Evolutionary conservation across 2,329 filamentous ascomycete genomes (phyloP).

Genomic region (Aspergillus sp.): DNA sequence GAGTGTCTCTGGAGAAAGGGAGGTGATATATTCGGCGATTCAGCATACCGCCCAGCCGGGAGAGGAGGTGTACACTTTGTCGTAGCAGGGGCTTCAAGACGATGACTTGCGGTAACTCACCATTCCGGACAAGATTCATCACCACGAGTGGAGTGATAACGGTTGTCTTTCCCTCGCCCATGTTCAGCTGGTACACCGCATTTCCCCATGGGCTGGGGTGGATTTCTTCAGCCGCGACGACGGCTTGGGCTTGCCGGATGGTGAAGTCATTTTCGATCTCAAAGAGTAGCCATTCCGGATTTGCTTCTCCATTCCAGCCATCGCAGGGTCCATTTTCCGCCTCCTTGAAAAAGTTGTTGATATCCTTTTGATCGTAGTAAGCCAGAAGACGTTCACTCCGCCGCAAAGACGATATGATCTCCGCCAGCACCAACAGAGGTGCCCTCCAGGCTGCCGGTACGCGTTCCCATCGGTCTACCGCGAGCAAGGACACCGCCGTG

Average conservation of each 20-base stretch:
- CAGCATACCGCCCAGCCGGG: conserved; percentile 45
- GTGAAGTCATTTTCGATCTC: conserved; percentile 63
- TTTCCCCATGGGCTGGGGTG: conserved; percentile 41
- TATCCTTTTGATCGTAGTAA: no score
- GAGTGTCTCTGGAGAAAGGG: conserved; percentile 49
- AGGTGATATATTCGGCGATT: conserved; percentile 45
- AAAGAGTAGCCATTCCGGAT: conserved; percentile 61
- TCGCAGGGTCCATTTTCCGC: conserved; percentile 51
- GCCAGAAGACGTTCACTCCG: no score
- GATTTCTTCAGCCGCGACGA: conserved; percentile 58
- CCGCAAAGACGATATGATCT: no score
- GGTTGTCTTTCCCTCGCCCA: conserved; percentile 69
- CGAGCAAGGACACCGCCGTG: no score
- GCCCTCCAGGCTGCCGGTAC: no score
- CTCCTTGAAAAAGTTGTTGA: conserved; percentile 31
- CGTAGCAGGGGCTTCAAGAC: conserved; percentile 59
- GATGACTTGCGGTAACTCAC: conserved; percentile 54
- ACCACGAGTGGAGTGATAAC: conserved; percentile 67
- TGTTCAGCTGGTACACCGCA: conserved; percentile 64
- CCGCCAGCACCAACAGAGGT: no score
- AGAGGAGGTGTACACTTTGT: conserved; percentile 53
- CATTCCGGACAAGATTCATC: conserved; percentile 49
- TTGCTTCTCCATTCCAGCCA: conserved; percentile 52
- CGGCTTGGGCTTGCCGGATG: conserved; percentile 58
- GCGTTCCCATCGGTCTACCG: no score